Evolutionary conservation across 768 basidiomycete genomes (phyloP).

Genomic region (Kwoniella sp.): DNA sequence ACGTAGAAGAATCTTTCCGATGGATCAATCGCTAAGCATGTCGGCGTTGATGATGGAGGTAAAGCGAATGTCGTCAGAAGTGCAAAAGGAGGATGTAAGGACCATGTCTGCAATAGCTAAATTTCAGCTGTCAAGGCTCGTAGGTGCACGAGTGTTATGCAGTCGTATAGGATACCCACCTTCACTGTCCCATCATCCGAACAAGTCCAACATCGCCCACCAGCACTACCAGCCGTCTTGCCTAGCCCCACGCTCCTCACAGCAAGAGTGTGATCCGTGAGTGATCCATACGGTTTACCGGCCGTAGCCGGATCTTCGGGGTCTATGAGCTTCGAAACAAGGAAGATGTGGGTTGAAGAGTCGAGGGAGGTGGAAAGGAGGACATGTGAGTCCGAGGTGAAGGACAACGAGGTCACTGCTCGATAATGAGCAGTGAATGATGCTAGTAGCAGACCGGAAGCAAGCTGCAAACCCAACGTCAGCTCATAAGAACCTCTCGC

Average conservation of each 20-base stretch:
- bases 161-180: constrained; percentile 63
- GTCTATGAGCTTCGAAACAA: constrained; percentile 47
- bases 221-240: constrained; percentile 71
- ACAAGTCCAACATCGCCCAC: constrained; percentile 66
- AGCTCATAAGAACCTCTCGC: too few relatives aligned
- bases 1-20: constrained; percentile 88
- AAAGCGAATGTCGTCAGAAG: constrained; percentile 87
- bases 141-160: too few relatives aligned
- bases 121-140: too few relatives aligned
- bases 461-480: constrained; percentile 62
- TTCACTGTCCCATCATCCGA: constrained; percentile 90
- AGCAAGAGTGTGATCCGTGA: constrained; percentile 90
- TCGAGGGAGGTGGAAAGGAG: constrained; percentile 89
- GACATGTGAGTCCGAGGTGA: constrained; percentile 77
- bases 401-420: constrained; percentile 75
- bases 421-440: constrained; percentile 97
- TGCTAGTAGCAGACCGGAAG: constrained; percentile 89
- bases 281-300: constrained; percentile 72
- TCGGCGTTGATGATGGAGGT: constrained; percentile 68
- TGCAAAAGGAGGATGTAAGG: constrained; percentile 62
- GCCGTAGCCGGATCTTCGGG: constrained; percentile 54
- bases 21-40: constrained; percentile 70
- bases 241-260: constrained; percentile 81
- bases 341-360: constrained; percentile 76
- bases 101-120: constrained; percentile 44